Evolutionary conservation across 116 monocot genomes (phyloP).

Genomic region (Dioscorea cayenensis): DNA sequence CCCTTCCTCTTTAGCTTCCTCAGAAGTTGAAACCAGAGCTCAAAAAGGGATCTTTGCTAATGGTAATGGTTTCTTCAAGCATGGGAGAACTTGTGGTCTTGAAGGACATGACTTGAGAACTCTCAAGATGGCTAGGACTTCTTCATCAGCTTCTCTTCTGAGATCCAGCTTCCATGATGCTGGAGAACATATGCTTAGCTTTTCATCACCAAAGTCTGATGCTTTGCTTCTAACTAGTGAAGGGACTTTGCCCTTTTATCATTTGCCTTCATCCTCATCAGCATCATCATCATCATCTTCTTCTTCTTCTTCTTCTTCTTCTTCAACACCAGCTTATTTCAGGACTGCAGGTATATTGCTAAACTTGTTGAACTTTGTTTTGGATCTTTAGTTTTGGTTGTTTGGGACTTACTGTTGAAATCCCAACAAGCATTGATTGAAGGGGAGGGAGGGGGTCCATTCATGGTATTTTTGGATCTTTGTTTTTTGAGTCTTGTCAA

Average conservation of each 20-base stretch:
- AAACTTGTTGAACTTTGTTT: neutral
- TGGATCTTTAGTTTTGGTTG: neutral
- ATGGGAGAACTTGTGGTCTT: conserved; percentile 27
- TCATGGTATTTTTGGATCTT: conserved; percentile 14
- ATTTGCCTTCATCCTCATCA: conserved; percentile 13
- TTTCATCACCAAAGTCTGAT: conserved; percentile 49
- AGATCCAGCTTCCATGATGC: conserved; percentile 44
- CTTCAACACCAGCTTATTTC: conserved; percentile 13
- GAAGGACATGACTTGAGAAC: conserved; percentile 34
- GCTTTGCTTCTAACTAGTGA: conserved; percentile 19
- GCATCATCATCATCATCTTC: conserved; percentile 5
- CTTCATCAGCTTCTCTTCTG: conserved; percentile 9
- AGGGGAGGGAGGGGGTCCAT: conserved; percentile 12
- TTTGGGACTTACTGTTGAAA: neutral
- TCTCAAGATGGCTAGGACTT: conserved; percentile 28
- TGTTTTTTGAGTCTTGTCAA: conserved; percentile 24
- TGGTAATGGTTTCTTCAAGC: conserved; percentile 46
- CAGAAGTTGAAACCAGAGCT: conserved; percentile 16
- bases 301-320: conserved; percentile 10
- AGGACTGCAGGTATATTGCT: conserved; percentile 39
- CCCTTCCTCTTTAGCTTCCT: conserved; percentile 19
- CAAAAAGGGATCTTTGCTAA: conserved; percentile 29
- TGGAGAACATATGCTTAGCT: conserved; percentile 85
- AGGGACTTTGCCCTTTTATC: conserved; percentile 27
- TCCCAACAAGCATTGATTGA: conserved; percentile 12